phyloP scores from a whole-genome alignment of 176 grass and related monocot species.

The Triticum monococcum region DNA sequence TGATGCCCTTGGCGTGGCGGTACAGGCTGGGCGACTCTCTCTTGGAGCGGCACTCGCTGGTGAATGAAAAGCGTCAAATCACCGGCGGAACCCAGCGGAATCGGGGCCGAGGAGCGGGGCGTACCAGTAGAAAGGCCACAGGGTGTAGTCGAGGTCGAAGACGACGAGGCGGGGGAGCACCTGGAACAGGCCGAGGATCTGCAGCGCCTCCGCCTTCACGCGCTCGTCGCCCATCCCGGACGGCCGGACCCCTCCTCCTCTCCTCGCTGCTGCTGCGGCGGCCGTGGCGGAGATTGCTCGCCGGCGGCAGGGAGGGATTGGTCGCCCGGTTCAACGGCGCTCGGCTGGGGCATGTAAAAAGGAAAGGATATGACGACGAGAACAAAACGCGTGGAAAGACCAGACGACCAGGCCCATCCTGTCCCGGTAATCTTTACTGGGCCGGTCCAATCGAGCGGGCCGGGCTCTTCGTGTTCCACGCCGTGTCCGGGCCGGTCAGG shows the following conservation, averaged over 20 bases:
- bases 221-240: conserved; percentile 56
- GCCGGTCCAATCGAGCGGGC: neutral
- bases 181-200: conserved; percentile 69
- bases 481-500: neutral
- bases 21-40: conserved; percentile 75
- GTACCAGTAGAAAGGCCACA: conserved; percentile 98
- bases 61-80: neutral
- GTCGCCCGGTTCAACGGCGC: neutral
- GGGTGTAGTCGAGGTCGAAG: conserved; percentile 97
- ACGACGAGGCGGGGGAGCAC: conserved; percentile 80
- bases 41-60: conserved; percentile 86
- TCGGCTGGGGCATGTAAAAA: neutral
- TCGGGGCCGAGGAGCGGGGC: neutral
- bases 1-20: conserved; percentile 80
- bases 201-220: conserved; percentile 76
- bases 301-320: neutral
- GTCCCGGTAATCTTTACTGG: neutral
- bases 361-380: neutral
- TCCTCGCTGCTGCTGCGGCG: neutral
- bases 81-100: neutral
- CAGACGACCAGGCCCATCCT: neutral
- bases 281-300: neutral
- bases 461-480: neutral
- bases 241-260: neutral
- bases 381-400: neutral